Evolutionary conservation across 306 rosid species (phyloP).

Genomic region (Casuarina glauca): DNA sequence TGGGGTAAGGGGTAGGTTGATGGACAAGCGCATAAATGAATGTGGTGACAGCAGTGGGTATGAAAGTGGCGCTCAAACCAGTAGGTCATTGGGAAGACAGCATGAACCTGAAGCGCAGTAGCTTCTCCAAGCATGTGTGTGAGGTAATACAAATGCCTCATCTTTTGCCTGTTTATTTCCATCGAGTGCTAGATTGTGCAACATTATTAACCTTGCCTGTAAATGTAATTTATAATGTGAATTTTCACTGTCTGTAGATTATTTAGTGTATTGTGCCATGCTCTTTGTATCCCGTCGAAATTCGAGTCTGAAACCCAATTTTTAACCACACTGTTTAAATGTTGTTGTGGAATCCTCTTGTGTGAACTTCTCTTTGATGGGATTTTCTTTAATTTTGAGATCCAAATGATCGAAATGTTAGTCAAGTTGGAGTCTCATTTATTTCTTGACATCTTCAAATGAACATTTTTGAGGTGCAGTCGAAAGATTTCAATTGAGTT

Average conservation of each 20-base stretch:
- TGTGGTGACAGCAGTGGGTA: slow-evolving; percentile 62
- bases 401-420: background rate
- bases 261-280: slow-evolving; percentile 10
- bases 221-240: slow-evolving; percentile 17
- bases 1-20: slow-evolving; percentile 13
- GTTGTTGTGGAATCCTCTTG: slow-evolving; percentile 11
- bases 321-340: background rate
- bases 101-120: slow-evolving; percentile 40
- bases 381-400: background rate
- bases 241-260: slow-evolving; percentile 23
- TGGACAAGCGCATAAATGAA: slow-evolving; percentile 49
- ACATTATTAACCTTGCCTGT: slow-evolving; percentile 25
- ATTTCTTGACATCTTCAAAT: background rate
- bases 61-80: slow-evolving; percentile 56
- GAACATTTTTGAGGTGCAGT: background rate
- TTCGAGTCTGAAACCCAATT: background rate
- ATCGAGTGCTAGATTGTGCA: slow-evolving; percentile 16
- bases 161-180: slow-evolving; percentile 20
- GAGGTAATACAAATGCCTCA: slow-evolving; percentile 26
- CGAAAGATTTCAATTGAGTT: background rate
- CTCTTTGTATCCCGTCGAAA: background rate
- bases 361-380: background rate
- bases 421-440: background rate
- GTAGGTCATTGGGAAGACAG: slow-evolving; percentile 40
- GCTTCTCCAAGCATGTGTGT: slow-evolving; percentile 6